Conservation (phyloP, 139 green algal species). For the Pseudopediastrum boryanum region DNA sequence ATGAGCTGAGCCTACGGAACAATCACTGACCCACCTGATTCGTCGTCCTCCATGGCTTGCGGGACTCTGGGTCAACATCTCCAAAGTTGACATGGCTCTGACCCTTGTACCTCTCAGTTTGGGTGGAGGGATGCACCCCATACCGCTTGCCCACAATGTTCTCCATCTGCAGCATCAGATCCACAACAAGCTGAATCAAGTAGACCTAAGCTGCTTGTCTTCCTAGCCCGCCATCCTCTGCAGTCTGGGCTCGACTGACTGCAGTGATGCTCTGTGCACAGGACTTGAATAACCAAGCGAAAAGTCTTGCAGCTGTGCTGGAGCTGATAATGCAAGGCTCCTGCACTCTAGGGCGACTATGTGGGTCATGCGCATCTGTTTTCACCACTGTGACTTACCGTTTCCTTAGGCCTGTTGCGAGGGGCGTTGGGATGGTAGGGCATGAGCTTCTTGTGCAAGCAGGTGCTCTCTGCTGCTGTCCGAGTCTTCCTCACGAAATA, state of each 20-base stretch:
- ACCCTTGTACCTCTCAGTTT: conserved; percentile 50
- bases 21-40: conserved; percentile 45
- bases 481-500: conserved; percentile 26
- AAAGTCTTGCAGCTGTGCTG: neutral
- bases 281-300: neutral
- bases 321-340: neutral
- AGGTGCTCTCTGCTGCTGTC: conserved; percentile 34
- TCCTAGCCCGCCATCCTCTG: neutral
- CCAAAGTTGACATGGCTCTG: conserved; percentile 50
- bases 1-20: neutral
- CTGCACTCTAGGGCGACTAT: neutral
- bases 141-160: conserved; percentile 58
- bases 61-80: conserved; percentile 48
- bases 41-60: conserved; percentile 60
- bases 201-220: neutral
- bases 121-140: conserved; percentile 53
- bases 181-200: neutral
- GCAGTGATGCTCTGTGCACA: neutral
- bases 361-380: neutral
- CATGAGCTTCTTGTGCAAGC: conserved; percentile 57
- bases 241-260: neutral
- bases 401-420: conserved; percentile 64
- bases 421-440: conserved; percentile 56
- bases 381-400: conserved; percentile 23
- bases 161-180: conserved; percentile 45